Percentiles rank a stretch among this genome's conserved stretches.
Conservation (phyloP, 805 yeast species). For the Blastobotrys peoriensis region DNA sequence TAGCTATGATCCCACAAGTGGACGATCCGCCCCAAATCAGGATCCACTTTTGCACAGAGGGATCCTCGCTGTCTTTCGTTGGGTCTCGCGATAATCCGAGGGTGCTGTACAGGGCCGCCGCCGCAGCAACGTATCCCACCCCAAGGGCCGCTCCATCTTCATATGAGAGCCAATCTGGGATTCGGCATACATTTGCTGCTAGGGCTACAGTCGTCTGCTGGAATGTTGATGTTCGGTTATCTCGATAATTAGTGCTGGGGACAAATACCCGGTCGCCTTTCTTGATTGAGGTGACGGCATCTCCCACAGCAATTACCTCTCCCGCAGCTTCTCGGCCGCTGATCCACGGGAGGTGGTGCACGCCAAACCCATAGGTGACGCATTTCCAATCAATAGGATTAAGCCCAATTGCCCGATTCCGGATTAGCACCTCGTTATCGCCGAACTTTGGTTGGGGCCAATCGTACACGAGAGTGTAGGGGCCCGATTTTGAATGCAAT, state of each 20-base stretch:
- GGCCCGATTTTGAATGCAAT: not conserved
- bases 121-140: not conserved
- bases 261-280: constrained; percentile 1
- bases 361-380: not conserved
- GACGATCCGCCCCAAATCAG: constrained; percentile 1
- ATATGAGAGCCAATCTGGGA: not conserved
- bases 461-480: not conserved
- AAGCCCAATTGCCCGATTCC: not conserved
- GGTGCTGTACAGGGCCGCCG: not conserved
- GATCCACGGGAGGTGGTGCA: not conserved
- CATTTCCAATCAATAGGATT: constrained; percentile 3
- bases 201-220: not conserved
- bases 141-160: not conserved
- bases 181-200: not conserved
- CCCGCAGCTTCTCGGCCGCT: constrained; percentile 1
- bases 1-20: not conserved
- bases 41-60: too few species aligned
- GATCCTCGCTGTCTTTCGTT: not conserved
- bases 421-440: not conserved
- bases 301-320: not conserved
- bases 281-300: not conserved
- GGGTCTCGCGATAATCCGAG: not conserved
- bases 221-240: not conserved
- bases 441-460: not conserved
- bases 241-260: not conserved